These are phyloP conservation scores for Escovopsis sp. DNA, from an alignment of 2,329 filamentous ascomycete genomes.

Conservation along the genomic window DNA sequence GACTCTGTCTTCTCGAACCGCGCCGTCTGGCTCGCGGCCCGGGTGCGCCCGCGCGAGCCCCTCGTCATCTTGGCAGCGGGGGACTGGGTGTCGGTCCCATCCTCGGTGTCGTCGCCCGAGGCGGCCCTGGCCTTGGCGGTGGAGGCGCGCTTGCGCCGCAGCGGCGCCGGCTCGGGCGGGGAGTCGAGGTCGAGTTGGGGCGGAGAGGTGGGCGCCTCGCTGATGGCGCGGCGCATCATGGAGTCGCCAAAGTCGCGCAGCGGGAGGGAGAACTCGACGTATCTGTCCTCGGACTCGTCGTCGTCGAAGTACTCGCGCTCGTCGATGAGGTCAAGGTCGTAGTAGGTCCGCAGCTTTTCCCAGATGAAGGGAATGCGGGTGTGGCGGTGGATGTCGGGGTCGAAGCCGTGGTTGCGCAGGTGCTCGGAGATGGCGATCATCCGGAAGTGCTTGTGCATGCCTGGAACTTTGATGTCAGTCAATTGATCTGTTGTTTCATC, in stretches of 20 bases:
- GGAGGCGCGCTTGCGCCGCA: slow-evolving; percentile 32
- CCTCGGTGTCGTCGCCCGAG: slow-evolving; percentile 35
- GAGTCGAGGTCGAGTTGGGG: slow-evolving; percentile 27
- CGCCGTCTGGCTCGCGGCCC: slow-evolving; percentile 25
- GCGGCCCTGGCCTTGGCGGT: slow-evolving; percentile 21
- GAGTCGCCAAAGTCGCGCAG: slow-evolving; percentile 27
- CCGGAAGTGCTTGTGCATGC: slow-evolving; percentile 87
- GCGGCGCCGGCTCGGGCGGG: slow-evolving; percentile 11
- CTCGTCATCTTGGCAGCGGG: slow-evolving; percentile 24
- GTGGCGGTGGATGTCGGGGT: slow-evolving; percentile 56
- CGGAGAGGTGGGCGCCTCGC: slow-evolving; percentile 34
- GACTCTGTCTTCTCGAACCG: slow-evolving; percentile 19
- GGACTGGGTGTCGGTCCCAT: slow-evolving; percentile 23
- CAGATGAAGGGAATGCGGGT: slow-evolving; percentile 86
- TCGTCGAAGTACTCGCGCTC: slow-evolving; percentile 62
- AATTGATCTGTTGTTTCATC: too few species aligned
- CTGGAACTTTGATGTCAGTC: slow-evolving; percentile 16
- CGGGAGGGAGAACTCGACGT: slow-evolving; percentile 52
- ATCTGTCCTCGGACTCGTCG: slow-evolving; percentile 42
- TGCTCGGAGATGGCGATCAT: slow-evolving; percentile 77
- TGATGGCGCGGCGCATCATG: slow-evolving; percentile 31
- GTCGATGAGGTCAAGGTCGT: slow-evolving; percentile 75
- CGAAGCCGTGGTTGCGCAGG: slow-evolving; percentile 64
- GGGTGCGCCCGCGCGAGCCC: slow-evolving; percentile 28
- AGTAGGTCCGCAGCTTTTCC: slow-evolving; percentile 70